Base-by-base conservation (phyloP, 2,329 filamentous ascomycete genomes). In the Fonsecaea pugnacius region DNA sequence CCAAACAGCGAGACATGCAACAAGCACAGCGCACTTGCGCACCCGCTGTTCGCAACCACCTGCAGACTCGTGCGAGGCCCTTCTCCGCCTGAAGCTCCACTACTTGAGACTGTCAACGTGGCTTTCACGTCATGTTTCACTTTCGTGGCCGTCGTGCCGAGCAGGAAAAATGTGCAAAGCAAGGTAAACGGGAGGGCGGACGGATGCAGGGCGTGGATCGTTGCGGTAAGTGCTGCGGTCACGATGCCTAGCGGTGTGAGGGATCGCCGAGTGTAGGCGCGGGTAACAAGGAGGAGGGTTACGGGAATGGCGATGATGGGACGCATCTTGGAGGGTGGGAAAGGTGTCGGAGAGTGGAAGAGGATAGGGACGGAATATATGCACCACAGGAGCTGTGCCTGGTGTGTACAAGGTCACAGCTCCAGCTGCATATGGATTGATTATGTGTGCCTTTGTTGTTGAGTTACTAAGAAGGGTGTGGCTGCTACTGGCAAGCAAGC, bases 171-270 rank as follows among this genome's bases (percentile, higher is more conserved):
- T 38, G 92, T 85, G 56, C 85, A 85, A 1, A 98, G 83, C 10
- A 97, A 83, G 32, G 85, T 85, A 78, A 97, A 96, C n/a, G 92
- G 93, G n/a, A 93, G 81, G 65, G 91, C 91, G 89, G 92, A 97
- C 3, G 94, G 94, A 77, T 98, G 93, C n/a, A 93, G 79, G 16
- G 92, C 92, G 76, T 99, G 95, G 10, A 90, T 86, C 52, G 85
- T 76, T 3, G 92, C 93, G 3, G 93, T 96, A 50, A 89, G 72
- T 4, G 83, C 81, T 3, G 94, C 94, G 12, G 86, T 85, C 40
- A 89, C 70, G 70, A 96, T 86, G 66, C 93, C 94, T 6, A 83
- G 79, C 0, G 89, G 86, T 0, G 94, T 98, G 43, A 99, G 84
- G 27, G 89, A 93, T 62, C 91, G 89, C 71, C 87, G 88, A 53